These are phyloP conservation scores for Oleoguttula mirabilis DNA, from an alignment of 495 filamentous ascomycete genomes.

Conservation along the genomic window DNA sequence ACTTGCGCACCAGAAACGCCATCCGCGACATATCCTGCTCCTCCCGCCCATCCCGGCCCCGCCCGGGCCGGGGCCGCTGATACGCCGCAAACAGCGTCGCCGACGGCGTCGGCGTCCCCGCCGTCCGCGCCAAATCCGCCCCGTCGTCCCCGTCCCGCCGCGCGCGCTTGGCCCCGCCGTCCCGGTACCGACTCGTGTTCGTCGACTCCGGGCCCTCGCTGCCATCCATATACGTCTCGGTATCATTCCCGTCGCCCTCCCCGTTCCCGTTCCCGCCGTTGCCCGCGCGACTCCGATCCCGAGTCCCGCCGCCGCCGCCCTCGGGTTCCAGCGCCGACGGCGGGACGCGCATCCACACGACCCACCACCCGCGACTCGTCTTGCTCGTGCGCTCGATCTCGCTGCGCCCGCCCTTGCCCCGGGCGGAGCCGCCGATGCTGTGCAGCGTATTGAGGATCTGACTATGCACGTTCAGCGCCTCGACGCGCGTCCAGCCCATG, in stretches of 20 bases:
- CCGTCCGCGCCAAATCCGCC: too few relatives aligned
- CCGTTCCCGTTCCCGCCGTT: background rate
- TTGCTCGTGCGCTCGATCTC: constrained; percentile 83
- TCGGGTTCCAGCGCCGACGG: constrained; percentile 18
- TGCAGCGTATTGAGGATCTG: constrained; percentile 67
- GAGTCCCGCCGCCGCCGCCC: constrained; percentile 1
- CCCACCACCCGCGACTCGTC: constrained; percentile 89
- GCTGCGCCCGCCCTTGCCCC: constrained; percentile 37
- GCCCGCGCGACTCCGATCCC: background rate
- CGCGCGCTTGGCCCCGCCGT: too few relatives aligned
- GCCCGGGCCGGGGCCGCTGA: background rate
- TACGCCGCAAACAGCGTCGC: background rate
- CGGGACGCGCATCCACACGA: constrained; percentile 66
- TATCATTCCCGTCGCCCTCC: too few relatives aligned
- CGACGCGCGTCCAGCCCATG: constrained; percentile 56
- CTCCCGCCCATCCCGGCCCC: background rate
- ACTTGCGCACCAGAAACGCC: constrained; percentile 66
- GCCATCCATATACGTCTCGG: too few relatives aligned
- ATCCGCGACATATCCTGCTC: constrained; percentile 35
- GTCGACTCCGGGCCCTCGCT: too few relatives aligned
- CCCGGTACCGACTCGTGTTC: too few relatives aligned
- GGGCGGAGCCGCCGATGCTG: too few relatives aligned
- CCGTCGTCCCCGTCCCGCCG: too few relatives aligned
- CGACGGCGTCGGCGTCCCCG: background rate
- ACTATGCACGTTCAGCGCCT: constrained; percentile 82